Conservation (phyloP, 2,329 filamentous ascomycete genomes). For the Fusarium ambrosium region DNA sequence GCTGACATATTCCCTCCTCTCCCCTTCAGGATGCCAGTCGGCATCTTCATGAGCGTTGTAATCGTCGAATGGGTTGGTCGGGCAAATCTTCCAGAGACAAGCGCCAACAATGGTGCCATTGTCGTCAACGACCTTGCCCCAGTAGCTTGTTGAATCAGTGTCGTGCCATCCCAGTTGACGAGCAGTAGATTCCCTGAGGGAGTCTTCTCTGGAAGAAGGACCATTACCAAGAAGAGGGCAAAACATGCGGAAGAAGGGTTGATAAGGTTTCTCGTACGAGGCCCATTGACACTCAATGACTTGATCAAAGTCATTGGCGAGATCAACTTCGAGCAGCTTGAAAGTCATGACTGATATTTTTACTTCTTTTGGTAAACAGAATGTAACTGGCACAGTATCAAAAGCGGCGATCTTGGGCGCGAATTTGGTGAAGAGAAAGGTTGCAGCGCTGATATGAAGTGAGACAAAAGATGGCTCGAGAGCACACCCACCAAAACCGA, state of each 20-base stretch:
- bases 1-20: conserved; percentile 34
- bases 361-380: neutral
- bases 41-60: conserved; percentile 22
- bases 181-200: conserved; percentile 16
- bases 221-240: conserved; percentile 32
- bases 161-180: conserved; percentile 32
- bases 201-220: conserved; percentile 15
- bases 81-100: conserved; percentile 40
- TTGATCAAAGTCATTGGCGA: conserved; percentile 30
- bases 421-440: neutral
- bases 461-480: neutral
- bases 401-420: neutral
- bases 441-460: neutral
- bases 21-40: conserved; percentile 39
- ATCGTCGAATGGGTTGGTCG: conserved; percentile 26
- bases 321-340: conserved; percentile 33
- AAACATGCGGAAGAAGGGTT: conserved; percentile 40
- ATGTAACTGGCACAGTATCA: neutral
- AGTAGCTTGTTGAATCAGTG: conserved; percentile 31
- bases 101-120: conserved; percentile 37
- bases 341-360: conserved; percentile 2
- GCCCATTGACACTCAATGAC: conserved; percentile 39
- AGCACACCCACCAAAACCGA: neutral
- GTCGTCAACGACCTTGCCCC: conserved; percentile 32
- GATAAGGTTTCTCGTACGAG: conserved; percentile 31